These are phyloP conservation scores for Mortierella sp. DNA, from an alignment of 371 early-diverging fungal genomes.

Conservation along the genomic window DNA sequence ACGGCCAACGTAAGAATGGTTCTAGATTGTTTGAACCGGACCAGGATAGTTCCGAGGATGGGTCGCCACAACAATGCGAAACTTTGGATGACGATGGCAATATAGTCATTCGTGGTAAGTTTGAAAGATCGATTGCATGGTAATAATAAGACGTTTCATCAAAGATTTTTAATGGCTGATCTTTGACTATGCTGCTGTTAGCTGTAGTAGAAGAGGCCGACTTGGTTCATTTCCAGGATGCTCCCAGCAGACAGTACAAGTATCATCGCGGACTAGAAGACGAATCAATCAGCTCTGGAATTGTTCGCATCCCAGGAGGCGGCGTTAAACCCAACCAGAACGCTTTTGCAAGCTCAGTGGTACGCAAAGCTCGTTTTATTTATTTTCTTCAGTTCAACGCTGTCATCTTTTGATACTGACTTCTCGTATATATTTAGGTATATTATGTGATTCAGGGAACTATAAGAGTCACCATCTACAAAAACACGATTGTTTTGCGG, in stretches of 20 bases:
- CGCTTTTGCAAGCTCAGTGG: slow-evolving; percentile 11
- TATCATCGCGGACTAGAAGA: slow-evolving; percentile 33
- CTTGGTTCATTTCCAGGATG: slow-evolving; percentile 5
- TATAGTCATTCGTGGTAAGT: slow-evolving; percentile 2
- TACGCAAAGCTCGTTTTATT: slow-evolving; percentile 1
- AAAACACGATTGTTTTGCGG: slow-evolving; percentile 3
- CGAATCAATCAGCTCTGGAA: slow-evolving; percentile 22
- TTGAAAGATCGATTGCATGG: neutral
- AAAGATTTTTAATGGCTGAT: neutral
- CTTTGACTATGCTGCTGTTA: neutral
- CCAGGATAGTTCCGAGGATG: neutral
- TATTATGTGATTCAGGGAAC: slow-evolving; percentile 23
- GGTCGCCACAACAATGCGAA: neutral
- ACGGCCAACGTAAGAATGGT: neutral
- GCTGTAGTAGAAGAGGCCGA: slow-evolving; percentile 15
- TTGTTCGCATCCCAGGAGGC: slow-evolving; percentile 11
- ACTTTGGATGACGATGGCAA: neutral
- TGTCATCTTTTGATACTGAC: neutral
- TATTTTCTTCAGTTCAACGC: neutral
- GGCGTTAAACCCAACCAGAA: slow-evolving; percentile 28
- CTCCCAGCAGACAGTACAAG: slow-evolving; percentile 14
- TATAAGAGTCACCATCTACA: slow-evolving; percentile 24
- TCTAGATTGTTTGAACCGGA: neutral
- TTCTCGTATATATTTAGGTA: neutral
- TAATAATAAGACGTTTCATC: neutral